Evolutionary conservation across 306 rosid genomes (phyloP).

Genomic region (Comarum palustre): DNA sequence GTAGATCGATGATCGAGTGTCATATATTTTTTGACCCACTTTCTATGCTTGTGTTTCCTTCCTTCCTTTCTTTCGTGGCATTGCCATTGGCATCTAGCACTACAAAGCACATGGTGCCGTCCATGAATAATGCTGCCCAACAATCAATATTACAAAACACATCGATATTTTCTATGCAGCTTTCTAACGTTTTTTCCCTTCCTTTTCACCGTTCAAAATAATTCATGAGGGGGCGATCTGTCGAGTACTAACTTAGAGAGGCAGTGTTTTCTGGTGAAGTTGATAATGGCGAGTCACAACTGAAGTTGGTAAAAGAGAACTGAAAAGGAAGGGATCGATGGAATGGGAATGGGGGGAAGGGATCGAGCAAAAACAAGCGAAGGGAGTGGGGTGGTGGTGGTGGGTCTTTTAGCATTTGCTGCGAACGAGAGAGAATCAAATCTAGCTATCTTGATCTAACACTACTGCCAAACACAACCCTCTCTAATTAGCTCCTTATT

Average conservation of each 20-base stretch:
- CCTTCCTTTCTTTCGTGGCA: constrained; percentile 18
- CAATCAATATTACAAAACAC: constrained; percentile 18
- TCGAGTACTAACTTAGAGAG: not conserved
- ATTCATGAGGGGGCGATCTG: not conserved
- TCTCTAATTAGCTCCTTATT: constrained; percentile 20
- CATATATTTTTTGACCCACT: constrained; percentile 14
- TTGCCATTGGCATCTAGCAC: constrained; percentile 15
- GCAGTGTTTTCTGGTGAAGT: constrained; percentile 15
- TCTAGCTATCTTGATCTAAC: constrained; percentile 6
- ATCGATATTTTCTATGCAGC: constrained; percentile 11
- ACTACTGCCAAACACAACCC: constrained; percentile 31
- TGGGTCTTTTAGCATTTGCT: constrained; percentile 37
- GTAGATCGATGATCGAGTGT: not conserved
- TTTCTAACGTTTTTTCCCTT: not conserved
- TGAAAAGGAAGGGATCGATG: constrained; percentile 3
- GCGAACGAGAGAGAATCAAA: constrained; percentile 39
- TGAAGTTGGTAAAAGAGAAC: constrained; percentile 24
- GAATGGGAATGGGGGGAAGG: constrained; percentile 2
- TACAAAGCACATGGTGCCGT: constrained; percentile 24
- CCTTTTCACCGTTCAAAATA: not conserved
- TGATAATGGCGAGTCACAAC: constrained; percentile 41
- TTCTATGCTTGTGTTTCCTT: constrained; percentile 17
- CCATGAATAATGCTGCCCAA: constrained; percentile 17
- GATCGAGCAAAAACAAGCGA: too few species aligned
- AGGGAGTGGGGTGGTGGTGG: constrained; percentile 14